phyloP scores from a whole-genome alignment of 495 filamentous ascomycete genomes.

The Bombardia bombarda region DNA sequence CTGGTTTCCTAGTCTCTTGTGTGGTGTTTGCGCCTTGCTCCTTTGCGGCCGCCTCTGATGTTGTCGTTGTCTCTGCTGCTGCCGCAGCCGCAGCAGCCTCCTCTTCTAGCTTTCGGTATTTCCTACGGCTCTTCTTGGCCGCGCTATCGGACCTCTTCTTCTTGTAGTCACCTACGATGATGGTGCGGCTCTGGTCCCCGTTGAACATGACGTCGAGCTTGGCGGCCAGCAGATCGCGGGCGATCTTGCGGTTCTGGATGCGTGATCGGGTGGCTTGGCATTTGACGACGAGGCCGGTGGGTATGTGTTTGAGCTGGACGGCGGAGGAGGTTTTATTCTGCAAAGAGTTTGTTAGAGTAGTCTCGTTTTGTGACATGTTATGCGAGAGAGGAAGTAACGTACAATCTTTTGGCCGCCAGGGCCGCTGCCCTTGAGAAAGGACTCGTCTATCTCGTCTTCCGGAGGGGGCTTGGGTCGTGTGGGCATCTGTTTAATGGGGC shows the following conservation, averaged over 20 bases:
- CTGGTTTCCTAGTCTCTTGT: too few species aligned
- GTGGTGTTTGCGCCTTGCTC: background rate
- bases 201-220: constrained; percentile 59
- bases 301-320: constrained; percentile 84
- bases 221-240: constrained; percentile 67
- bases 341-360: constrained; percentile 4
- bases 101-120: constrained; percentile 36
- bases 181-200: constrained; percentile 35
- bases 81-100: background rate
- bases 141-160: constrained; percentile 40
- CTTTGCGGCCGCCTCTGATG: background rate
- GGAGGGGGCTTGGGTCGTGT: constrained; percentile 61
- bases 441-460: constrained; percentile 71
- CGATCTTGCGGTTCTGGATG: constrained; percentile 82
- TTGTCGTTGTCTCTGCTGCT: background rate
- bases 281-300: constrained; percentile 86
- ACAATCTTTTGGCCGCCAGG: constrained; percentile 95
- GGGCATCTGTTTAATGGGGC: constrained; percentile 44
- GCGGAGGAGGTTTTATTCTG: constrained; percentile 96
- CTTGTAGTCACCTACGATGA: constrained; percentile 33
- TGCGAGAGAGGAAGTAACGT: constrained; percentile 5
- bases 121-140: constrained; percentile 40
- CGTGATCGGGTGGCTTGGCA: constrained; percentile 84
- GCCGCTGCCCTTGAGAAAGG: constrained; percentile 84
- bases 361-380: constrained; percentile 11